Evolutionary conservation across 2,329 filamentous ascomycete genomes (phyloP).

Genomic region (Diaporthe longicolla): DNA sequence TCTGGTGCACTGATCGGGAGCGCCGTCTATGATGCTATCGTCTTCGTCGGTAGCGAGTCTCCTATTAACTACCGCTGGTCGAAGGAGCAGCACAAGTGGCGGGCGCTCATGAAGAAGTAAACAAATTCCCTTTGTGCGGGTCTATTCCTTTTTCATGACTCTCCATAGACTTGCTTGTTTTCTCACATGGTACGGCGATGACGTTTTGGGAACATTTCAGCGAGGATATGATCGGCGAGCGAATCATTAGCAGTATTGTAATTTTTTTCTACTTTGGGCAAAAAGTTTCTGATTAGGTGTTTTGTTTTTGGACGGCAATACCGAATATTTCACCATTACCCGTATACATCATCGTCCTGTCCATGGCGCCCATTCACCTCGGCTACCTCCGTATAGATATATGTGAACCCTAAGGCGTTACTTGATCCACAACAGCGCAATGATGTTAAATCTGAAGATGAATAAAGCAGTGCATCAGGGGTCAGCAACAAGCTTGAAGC

Average conservation of each 20-base stretch:
- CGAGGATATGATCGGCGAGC: neutral
- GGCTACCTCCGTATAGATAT: neutral
- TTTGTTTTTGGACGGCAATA: neutral
- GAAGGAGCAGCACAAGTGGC: slow-evolving; percentile 37
- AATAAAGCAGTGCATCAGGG: neutral
- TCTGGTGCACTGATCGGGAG: slow-evolving; percentile 50
- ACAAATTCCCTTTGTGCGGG: no score
- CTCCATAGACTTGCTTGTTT: neutral
- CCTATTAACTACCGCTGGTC: slow-evolving; percentile 48
- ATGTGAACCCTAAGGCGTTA: neutral
- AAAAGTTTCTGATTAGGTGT: neutral
- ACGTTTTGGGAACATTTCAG: neutral
- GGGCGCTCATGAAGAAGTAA: slow-evolving; percentile 15
- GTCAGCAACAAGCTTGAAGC: neutral
- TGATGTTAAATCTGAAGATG: neutral
- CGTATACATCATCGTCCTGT: neutral
- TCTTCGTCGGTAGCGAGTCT: slow-evolving; percentile 51
- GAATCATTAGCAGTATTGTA: neutral
- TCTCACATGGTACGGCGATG: neutral
- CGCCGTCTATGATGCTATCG: slow-evolving; percentile 50
- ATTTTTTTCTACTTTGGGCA: neutral
- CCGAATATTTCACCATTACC: neutral
- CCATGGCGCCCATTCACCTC: neutral
- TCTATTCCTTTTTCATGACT: neutral
- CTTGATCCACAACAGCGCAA: neutral